Percentiles rank a stretch among this genome's conserved stretches.
These are phyloP conservation scores for Cerioporus squamosus DNA, from an alignment of 1,284 basidiomycete genomes.

Conservation along the genomic window DNA sequence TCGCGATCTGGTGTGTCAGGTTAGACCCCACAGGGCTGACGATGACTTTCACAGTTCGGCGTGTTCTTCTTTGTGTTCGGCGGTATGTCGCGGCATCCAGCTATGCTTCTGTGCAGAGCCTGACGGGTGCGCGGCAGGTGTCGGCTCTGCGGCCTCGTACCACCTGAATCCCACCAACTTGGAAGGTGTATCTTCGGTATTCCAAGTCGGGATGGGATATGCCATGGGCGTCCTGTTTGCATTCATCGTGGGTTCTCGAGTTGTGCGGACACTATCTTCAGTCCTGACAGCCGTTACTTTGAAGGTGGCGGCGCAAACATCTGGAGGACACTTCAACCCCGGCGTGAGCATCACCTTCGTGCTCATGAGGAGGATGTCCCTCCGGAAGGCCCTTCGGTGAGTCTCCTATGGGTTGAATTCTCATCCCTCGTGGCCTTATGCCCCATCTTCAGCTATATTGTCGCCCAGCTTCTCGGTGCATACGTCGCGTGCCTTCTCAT, in stretches of 20 bases:
- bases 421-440: not conserved
- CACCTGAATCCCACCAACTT: conserved; percentile 45
- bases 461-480: conserved; percentile 62
- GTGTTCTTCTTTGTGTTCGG: conserved; percentile 54
- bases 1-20: conserved; percentile 31
- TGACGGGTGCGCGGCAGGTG: conserved; percentile 51
- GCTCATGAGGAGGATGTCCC: conserved; percentile 60
- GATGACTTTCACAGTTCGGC: conserved; percentile 30
- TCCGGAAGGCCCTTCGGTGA: conserved; percentile 53
- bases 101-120: conserved; percentile 28
- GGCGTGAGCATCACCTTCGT: conserved; percentile 56
- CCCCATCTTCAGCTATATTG: conserved; percentile 55
- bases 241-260: conserved; percentile 35
- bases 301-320: conserved; percentile 50
- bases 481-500: conserved; percentile 61
- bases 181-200: conserved; percentile 48
- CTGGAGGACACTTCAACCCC: conserved; percentile 67
- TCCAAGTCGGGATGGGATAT: conserved; percentile 66
- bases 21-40: conserved; percentile 30
- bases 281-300: conserved; percentile 36
- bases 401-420: too few relatives aligned
- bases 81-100: conserved; percentile 53
- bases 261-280: not conserved
- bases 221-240: conserved; percentile 63
- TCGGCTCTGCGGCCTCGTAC: conserved; percentile 57